Percentiles rank a stretch among this genome's conserved stretches.
Conservation (phyloP, 495 filamentous ascomycete genomes). For the Hyaloscypha finlandica region DNA sequence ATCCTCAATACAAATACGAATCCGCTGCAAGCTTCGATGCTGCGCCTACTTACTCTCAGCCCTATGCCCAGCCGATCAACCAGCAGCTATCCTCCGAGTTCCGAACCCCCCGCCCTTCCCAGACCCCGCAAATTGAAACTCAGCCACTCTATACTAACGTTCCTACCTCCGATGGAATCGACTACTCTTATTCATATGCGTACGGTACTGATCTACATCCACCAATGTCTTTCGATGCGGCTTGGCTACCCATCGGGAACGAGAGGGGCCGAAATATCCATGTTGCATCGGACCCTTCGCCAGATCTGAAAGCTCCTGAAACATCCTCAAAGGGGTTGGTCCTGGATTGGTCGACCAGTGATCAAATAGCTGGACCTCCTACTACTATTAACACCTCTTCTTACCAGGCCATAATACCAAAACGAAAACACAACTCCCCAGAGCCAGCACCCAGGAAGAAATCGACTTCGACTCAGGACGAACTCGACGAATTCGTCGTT, state of each 20-base stretch:
- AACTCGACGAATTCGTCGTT: conserved; percentile 16
- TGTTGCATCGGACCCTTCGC: background rate
- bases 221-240: background rate
- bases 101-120: background rate
- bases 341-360: conserved; percentile 10
- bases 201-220: background rate
- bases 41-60: background rate
- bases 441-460: conserved; percentile 12
- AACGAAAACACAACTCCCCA: conserved; percentile 16
- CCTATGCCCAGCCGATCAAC: background rate
- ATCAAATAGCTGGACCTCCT: background rate
- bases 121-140: background rate
- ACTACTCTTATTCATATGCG: background rate
- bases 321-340: background rate
- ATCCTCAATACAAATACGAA: background rate
- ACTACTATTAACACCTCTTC: background rate
- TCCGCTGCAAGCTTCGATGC: background rate
- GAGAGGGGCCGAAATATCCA: background rate
- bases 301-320: background rate
- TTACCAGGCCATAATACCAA: background rate
- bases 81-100: background rate
- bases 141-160: background rate
- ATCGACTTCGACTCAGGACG: background rate
- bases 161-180: background rate
- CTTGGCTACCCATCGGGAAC: background rate